Evolutionary conservation across 495 filamentous ascomycete species (phyloP).

Genomic region (Annulohypoxylon moriforme): DNA sequence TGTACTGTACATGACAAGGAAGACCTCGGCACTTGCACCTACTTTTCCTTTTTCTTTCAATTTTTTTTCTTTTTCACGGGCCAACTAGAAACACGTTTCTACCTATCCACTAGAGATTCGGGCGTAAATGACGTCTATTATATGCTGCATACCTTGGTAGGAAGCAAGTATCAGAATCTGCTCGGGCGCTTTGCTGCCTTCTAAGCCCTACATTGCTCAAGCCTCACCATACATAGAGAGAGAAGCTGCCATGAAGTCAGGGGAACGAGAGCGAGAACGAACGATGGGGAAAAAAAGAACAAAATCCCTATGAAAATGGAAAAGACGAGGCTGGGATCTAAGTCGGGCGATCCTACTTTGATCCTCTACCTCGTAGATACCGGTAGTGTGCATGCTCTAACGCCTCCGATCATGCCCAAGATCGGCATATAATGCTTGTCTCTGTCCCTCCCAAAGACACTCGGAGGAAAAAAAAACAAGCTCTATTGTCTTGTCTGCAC

Average conservation of each 20-base stretch:
- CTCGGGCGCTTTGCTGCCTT: not conserved
- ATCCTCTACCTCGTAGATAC: not conserved
- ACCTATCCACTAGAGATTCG: not conserved
- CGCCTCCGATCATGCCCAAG: not conserved
- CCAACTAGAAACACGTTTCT: not conserved
- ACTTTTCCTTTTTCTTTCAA: not conserved
- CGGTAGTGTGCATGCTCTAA: not conserved
- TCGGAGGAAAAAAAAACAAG: conserved; percentile 22
- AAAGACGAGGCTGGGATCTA: conserved; percentile 9
- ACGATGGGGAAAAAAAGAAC: not conserved
- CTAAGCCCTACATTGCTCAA: not conserved
- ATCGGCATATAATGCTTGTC: conserved; percentile 5
- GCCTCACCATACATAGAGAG: not conserved
- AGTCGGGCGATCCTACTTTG: not conserved
- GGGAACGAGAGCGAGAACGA: not conserved
- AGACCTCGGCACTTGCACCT: conserved; percentile 19
- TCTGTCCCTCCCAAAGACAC: not conserved
- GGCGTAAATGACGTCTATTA: not conserved
- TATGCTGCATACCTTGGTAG: not conserved
- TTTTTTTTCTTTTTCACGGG: not conserved
- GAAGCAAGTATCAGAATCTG: too few species aligned
- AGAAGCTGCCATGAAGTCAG: not conserved
- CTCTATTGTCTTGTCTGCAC: conserved; percentile 5
- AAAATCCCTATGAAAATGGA: not conserved
- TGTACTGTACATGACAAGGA: conserved; percentile 9